Evolutionary conservation across 495 filamentous ascomycete genomes (phyloP).

Genomic region (Aspergillus olivimuriae): DNA sequence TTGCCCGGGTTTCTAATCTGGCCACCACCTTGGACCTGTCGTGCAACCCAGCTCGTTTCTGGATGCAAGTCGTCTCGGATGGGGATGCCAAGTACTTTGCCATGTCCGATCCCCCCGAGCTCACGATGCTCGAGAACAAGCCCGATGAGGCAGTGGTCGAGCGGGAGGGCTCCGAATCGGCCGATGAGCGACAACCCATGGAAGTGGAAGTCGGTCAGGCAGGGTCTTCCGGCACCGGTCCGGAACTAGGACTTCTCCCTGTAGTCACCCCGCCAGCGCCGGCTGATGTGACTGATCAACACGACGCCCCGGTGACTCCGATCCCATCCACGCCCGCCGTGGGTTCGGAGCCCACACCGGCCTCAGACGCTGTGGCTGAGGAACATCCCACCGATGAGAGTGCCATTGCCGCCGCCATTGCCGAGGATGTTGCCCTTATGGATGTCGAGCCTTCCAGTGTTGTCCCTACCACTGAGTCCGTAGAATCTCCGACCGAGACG

Average conservation of each 20-base stretch:
- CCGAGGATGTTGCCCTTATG: conserved; percentile 15
- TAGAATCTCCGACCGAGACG: conserved; percentile 7
- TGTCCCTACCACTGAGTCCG: conserved; percentile 1
- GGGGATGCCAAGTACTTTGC: conserved; percentile 41
- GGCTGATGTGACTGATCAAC: too few relatives aligned
- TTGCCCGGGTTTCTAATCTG: conserved; percentile 32
- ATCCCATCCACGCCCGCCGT: too few relatives aligned
- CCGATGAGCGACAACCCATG: conserved; percentile 11
- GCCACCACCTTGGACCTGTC: conserved; percentile 27
- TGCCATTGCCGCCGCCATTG: conserved; percentile 21
- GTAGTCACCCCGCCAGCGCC: background rate
- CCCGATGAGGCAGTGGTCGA: conserved; percentile 30
- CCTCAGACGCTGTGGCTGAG: too few relatives aligned
- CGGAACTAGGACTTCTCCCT: background rate
- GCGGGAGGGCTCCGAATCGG: conserved; percentile 17
- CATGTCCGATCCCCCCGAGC: conserved; percentile 31
- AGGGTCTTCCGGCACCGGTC: conserved; percentile 24
- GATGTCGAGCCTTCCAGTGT: conserved; percentile 6
- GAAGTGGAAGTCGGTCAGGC: conserved; percentile 24
- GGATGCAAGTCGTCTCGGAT: conserved; percentile 39
- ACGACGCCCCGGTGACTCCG: too few relatives aligned
- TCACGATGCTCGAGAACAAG: conserved; percentile 25
- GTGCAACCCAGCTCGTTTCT: conserved; percentile 29
- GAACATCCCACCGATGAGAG: conserved; percentile 16
- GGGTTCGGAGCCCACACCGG: too few relatives aligned